Percentiles rank a stretch among this genome's conserved stretches.
Evolutionary conservation across 2,329 filamentous ascomycete genomes (phyloP).

Genomic region (Xylariales sp.): DNA sequence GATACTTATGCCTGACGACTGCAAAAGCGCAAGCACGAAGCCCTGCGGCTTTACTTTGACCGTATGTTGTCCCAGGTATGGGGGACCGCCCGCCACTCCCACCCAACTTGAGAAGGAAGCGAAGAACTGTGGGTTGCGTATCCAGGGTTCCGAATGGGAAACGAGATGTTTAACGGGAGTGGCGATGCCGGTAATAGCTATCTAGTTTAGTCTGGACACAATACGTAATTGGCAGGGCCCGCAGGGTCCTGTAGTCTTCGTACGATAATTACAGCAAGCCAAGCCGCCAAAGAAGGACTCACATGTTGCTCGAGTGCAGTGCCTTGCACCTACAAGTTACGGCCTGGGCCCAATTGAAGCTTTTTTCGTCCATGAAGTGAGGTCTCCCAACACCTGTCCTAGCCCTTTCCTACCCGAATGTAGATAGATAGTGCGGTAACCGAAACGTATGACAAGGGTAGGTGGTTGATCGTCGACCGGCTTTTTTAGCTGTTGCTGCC

Average conservation of each 20-base stretch:
- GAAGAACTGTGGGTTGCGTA: constrained; percentile 36
- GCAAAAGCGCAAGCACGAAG: constrained; percentile 35
- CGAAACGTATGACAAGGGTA: constrained; percentile 41
- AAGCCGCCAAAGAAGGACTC: constrained; percentile 34
- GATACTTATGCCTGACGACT: constrained; percentile 45
- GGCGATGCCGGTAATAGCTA: constrained; percentile 34
- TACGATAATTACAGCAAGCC: constrained; percentile 33
- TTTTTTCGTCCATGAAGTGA: constrained; percentile 21
- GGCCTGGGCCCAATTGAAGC: constrained; percentile 21
- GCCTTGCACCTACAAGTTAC: constrained; percentile 19
- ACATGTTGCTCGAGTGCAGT: constrained; percentile 15
- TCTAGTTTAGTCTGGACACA: constrained; percentile 12
- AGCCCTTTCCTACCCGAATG: constrained; percentile 31
- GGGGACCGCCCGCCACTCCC: constrained; percentile 26
- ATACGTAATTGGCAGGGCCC: constrained; percentile 27
- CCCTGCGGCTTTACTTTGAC: constrained; percentile 39
- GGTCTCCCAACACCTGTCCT: constrained; percentile 16
- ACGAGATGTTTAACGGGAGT: constrained; percentile 37
- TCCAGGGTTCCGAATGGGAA: constrained; percentile 40
- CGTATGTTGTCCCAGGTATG: constrained; percentile 33
- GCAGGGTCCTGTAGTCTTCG: constrained; percentile 31
- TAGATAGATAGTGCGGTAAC: constrained; percentile 34
- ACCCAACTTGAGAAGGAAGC: constrained; percentile 24
- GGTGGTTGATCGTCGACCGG: constrained; percentile 48
- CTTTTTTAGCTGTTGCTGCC: constrained; percentile 55